phyloP scores from a whole-genome alignment of 768 basidiomycete genomes.

The Mrakia frigida region DNA sequence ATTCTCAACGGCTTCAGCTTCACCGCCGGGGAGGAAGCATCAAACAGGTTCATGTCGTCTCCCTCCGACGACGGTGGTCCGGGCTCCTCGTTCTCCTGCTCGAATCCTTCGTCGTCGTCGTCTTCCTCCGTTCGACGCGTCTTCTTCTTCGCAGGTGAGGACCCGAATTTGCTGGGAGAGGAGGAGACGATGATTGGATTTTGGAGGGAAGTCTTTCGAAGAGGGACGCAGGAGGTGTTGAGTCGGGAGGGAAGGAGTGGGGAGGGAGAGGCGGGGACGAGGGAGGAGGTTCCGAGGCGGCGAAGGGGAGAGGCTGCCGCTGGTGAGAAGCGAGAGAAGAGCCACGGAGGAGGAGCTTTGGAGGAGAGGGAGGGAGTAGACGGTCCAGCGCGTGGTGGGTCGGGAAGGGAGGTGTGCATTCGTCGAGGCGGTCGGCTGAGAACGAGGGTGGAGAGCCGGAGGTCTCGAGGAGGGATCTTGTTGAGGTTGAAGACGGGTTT shows the following conservation, averaged over 20 bases:
- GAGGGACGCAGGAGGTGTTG: not conserved
- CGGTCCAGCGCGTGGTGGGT: not conserved
- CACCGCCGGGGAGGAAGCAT: slow-evolving; percentile 1
- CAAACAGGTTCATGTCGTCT: slow-evolving; percentile 22
- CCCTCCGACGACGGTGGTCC: not conserved
- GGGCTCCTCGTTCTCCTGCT: not conserved
- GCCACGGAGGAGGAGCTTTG: slow-evolving; percentile 4
- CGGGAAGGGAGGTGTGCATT: slow-evolving; percentile 1
- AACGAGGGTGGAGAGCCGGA: not conserved
- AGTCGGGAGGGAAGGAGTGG: not conserved
- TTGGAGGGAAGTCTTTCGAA: not conserved
- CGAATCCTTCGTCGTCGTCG: not conserved
- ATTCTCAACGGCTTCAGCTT: not conserved
- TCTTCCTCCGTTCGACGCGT: not conserved
- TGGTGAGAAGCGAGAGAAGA: slow-evolving; percentile 10
- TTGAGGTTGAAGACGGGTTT: not conserved
- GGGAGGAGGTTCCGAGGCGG: not conserved
- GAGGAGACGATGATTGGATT: not conserved
- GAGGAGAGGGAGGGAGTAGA: not conserved
- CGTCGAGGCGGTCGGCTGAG: not conserved
- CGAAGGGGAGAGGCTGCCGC: slow-evolving; percentile 1
- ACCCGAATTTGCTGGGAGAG: slow-evolving; percentile 4
- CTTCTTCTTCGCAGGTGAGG: slow-evolving; percentile 3
- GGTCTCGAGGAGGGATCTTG: not conserved
- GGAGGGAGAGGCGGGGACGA: not conserved